phyloP scores from a whole-genome alignment of 2,329 filamentous ascomycete genomes.

The Bipolaris gigantea region DNA sequence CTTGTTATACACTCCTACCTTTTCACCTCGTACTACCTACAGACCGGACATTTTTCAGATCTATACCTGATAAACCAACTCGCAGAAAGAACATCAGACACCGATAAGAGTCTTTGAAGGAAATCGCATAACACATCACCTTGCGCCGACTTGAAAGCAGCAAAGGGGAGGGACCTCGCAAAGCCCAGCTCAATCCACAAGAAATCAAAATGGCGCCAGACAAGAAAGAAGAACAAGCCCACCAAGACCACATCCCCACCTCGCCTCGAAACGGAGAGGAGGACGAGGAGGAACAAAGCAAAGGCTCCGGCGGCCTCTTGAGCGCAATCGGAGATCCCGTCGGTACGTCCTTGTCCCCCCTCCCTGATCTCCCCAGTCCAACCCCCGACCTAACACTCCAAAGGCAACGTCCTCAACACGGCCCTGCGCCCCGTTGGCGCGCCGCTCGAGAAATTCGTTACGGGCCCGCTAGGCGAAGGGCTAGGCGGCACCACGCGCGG shows the following conservation, averaged over 20 bases:
- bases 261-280: conserved; percentile 19
- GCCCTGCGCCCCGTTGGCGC: conserved; percentile 46
- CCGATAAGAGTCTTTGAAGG: too few relatives aligned
- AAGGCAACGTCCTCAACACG: conserved; percentile 44
- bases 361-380: not conserved
- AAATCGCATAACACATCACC: not conserved
- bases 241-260: conserved; percentile 36
- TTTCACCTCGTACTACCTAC: not conserved
- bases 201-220: conserved; percentile 13
- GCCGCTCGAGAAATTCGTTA: conserved; percentile 41
- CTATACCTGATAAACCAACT: not conserved
- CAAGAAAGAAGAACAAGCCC: conserved; percentile 14
- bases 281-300: conserved; percentile 26
- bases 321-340: conserved; percentile 37
- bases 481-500: conserved; percentile 43
- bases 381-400: not conserved
- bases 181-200: not conserved
- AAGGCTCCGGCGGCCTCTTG: conserved; percentile 33
- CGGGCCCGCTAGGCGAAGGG: conserved; percentile 42
- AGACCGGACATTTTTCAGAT: not conserved
- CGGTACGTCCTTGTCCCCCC: conserved; percentile 19
- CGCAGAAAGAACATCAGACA: not conserved
- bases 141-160: not conserved
- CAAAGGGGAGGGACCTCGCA: too few relatives aligned
- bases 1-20: not conserved